phyloP scores from a whole-genome alignment of 106 monocot species.

The Phalaenopsis aphrodite region DNA sequence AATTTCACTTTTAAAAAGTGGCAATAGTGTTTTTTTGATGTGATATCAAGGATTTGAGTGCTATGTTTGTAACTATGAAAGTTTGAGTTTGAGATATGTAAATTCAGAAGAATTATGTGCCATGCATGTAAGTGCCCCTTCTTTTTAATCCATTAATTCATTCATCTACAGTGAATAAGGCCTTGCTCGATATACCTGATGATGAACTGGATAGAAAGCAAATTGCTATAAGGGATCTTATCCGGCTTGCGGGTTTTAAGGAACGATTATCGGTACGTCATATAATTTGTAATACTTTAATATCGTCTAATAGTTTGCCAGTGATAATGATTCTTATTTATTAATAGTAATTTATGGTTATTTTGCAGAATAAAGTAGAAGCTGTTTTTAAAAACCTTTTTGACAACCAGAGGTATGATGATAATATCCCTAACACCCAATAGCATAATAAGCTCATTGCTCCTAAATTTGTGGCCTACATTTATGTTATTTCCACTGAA shows the following conservation, averaged over 20 bases:
- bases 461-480: not conserved
- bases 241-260: constrained; percentile 49
- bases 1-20: no score
- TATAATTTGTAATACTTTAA: not conserved
- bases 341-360: not conserved
- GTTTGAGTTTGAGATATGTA: not conserved
- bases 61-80: no score
- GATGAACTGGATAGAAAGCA: constrained; percentile 50
- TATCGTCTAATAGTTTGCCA: not conserved
- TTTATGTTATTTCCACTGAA: not conserved
- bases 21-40: no score
- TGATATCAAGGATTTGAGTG: no score
- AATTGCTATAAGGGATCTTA: constrained; percentile 54
- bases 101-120: no score
- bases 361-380: constrained; percentile 16
- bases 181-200: constrained; percentile 46
- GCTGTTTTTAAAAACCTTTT: not conserved
- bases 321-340: not conserved
- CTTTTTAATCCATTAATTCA: not conserved
- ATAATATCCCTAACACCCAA: not conserved
- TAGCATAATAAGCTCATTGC: not conserved
- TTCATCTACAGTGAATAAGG: constrained; percentile 39
- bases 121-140: not conserved
- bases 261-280: constrained; percentile 42
- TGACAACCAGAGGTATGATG: constrained; percentile 11